Conservation (phyloP, 345 rosid species). For the Populus tremula region DNA sequence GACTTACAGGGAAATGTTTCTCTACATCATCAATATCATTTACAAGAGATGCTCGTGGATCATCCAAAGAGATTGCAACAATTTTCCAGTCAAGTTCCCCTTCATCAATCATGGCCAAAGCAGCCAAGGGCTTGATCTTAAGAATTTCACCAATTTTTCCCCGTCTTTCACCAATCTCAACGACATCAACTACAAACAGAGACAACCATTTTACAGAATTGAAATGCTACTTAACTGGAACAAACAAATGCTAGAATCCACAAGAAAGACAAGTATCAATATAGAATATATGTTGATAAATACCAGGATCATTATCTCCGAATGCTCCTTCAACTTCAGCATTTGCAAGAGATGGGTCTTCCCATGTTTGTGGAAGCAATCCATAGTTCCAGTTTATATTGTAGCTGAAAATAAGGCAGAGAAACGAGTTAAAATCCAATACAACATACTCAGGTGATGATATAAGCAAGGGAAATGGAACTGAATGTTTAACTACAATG, state of each 20-base stretch:
- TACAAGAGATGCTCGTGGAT: constrained; percentile 88
- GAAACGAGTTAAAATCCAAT: neutral
- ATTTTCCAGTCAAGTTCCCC: constrained; percentile 99
- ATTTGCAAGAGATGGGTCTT: constrained; percentile 83
- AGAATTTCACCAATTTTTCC: constrained; percentile 75
- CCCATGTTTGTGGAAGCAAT: constrained; percentile 98
- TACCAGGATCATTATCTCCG: constrained; percentile 96
- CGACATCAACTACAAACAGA: constrained; percentile 69
- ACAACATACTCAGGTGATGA: neutral
- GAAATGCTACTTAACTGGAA: neutral
- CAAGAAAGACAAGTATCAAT: neutral
- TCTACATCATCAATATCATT: constrained; percentile 85
- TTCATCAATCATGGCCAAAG: constrained; percentile 95
- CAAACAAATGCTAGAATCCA: neutral
- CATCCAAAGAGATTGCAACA: constrained; percentile 87
- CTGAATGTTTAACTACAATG: neutral
- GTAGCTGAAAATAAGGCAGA: constrained; percentile 42
- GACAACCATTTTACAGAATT: neutral
- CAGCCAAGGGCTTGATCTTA: constrained; percentile 81
- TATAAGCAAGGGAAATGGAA: neutral
- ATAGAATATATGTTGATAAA: neutral
- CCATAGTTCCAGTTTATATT: constrained; percentile 98
- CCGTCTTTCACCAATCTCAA: constrained; percentile 78
- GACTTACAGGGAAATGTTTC: constrained; percentile 86
- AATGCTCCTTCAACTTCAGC: constrained; percentile 83